A percentile compares a stretch with the other conserved stretches of the same genome.
Evolutionary conservation across 345 rosid genomes (phyloP).

Genomic region (Populus pruinosa): DNA sequence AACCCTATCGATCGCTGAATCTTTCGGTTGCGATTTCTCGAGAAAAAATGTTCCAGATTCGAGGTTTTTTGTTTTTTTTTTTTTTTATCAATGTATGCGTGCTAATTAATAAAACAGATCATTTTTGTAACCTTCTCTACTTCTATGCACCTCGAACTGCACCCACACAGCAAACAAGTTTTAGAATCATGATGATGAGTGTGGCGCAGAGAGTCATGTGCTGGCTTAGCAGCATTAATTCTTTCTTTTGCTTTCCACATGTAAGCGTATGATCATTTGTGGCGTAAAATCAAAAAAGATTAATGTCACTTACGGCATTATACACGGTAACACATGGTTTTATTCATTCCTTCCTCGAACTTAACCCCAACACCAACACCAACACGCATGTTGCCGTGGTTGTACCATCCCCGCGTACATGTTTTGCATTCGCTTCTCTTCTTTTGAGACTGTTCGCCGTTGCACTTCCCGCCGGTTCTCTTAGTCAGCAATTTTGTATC

Average conservation of each 20-base stretch:
- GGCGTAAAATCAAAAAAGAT: not conserved
- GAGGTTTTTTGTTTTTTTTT: too few species aligned
- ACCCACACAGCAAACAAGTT: constrained; percentile 9
- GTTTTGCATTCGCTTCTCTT: not conserved
- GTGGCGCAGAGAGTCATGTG: not conserved
- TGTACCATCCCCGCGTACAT: not conserved
- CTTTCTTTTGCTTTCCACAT: not conserved
- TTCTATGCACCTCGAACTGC: constrained; percentile 29
- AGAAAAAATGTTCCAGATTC: not conserved
- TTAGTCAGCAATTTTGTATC: not conserved
- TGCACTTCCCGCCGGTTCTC: not conserved
- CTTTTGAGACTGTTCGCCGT: not conserved
- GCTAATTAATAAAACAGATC: too few species aligned
- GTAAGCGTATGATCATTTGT: not conserved
- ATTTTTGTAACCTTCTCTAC: constrained; percentile 3
- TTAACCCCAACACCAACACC: not conserved
- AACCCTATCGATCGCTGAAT: not conserved
- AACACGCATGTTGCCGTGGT: not conserved
- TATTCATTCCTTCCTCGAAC: not conserved
- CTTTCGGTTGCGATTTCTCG: not conserved
- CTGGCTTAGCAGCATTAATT: not conserved
- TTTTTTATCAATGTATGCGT: too few species aligned
- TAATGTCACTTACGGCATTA: not conserved
- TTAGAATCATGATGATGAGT: constrained; percentile 12
- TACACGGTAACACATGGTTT: not conserved